Evolutionary conservation across 257 asterid species (phyloP), one percentile per base, ranked within the genome.

Genomic region (Galeopsis tetrahit): DNA sequence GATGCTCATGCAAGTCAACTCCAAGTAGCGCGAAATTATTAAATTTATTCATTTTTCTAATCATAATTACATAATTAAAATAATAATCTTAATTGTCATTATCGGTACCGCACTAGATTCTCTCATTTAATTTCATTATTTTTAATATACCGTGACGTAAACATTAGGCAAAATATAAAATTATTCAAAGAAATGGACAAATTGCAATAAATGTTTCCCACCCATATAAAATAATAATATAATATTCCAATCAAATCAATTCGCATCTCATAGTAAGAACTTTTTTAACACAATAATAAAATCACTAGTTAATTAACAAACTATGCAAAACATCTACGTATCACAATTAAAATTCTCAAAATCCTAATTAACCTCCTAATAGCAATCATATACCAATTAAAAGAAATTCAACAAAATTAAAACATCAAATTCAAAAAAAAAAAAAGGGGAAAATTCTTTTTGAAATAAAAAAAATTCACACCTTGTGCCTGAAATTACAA

Each of bases 301-400:
- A 40, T 6, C 17, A 57, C 32, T 34, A 63, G 46, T 13, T 17
- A 62, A 53, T 7, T 15, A 34, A 57, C 38, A 64, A 76, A 2
- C 56, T 59, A 72, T 1, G 58, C 38, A 70, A 75, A 70, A 66
- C 69, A 75, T 46, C 55, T 73, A 53, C 63, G 59, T 38, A 55
- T 55, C 70, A 72, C 70, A 76, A 63, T 13, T 5, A 5, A 32
- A 40, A 63, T 17, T 40, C 36, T n/a, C 31, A 59, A 68, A 69
- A 48, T 10, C 53, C 81, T 76, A 76, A 62, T 48, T 71, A 63
- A 60, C 35, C 78, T 61, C 76, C 78, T 79, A 75, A 35, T 59
- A 43, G 42, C 71, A 80, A 80, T 73, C 85, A 70, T 81, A 70
- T 77, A 81, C 76, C 80, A 61, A 77, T 52, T 35, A 28, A 66